Base-by-base conservation (phyloP, 2,329 filamentous ascomycete species). In the Sphaerulina populicola region DNA sequence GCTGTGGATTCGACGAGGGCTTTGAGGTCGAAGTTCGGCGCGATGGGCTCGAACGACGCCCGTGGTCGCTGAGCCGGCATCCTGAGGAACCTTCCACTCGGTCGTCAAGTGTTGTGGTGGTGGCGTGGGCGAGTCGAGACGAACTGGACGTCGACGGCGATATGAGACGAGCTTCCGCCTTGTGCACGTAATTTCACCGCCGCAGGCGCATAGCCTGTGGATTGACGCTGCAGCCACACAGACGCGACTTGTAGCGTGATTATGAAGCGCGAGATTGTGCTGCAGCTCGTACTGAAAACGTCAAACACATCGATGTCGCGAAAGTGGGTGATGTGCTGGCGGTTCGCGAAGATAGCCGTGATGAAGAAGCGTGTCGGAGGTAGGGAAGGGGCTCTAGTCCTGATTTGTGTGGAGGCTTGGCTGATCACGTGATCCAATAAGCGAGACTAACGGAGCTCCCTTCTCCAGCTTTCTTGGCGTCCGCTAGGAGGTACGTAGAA, bases 1-100 rank as follows among this genome's bases (percentile, higher is more conserved):
- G 83, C 77, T 0, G 85, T 86, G 7, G 78, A 77, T 51, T 93
- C 83, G 12, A 97, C 87, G 1, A 97, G 75, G 1, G 73, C 71
- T 36, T 80, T 73, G 12, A 97, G 74, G 65, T 97, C 85, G 51
- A 97, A 80, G 63, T 91, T 81, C 0, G 90, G 90, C 0, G 89
- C 80, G 42, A 97, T 86, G 1, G 91, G 90, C 68, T 94, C 88
- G 68, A 97, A 97, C 46, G 89, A 88, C 12, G 89, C 88, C 64
- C 88, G 84, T 0, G 88, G 88, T 62, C 90, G 82, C 52, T 84
- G 74, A 11, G 85, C 77, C 49, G 87, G 85, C 89, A 95, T 95
- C 7, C 7, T 54, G 12, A 11, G 9, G 15, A 10, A n/a, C 30
- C 10, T 45, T 21, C 23, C 9, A 4, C 30, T 15, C 36, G 12